Base-by-base conservation (phyloP, 2,329 filamentous ascomycete species). In the Apiospora marii region DNA sequence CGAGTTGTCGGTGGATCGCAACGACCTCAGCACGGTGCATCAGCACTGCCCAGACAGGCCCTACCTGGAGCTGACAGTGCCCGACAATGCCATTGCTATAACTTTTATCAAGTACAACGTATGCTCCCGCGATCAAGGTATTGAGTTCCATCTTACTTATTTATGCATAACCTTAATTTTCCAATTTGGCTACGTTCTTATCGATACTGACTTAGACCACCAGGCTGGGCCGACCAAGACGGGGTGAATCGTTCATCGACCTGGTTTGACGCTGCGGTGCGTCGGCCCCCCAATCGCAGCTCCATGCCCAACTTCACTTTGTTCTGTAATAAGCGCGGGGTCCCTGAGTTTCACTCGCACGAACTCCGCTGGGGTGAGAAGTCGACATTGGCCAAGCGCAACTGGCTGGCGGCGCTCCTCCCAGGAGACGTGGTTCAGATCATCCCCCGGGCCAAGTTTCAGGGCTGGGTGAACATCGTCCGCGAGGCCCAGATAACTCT, bases 101-200 rank as follows among this genome's bases (percentile, higher is more conserved):
- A 70, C 27, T 1, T 58, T 19, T 46, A 37, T 70, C 24, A 24
- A 70, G 10, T 70, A 37, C 68, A 14, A 16, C 5, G 46, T 70
- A 48, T 70, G 5, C n/a, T 70, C 68, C 13, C 68, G 68, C 1
- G 68, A 70, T 41, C 68, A 70, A 70, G 68, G 68, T 70, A 70
- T 46, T 69, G 37, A 22, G 4, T 22, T 5, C 46, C 37, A 41
- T 41, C 7, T 41, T 8, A 1, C 37, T 3, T 41, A 2, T 41
- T 41, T 10, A 41, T 41, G 37, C 37, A 41, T 41, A 41, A 41
- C 8, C 37, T 37, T 37, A 7, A 10, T 4, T 37, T 10, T 37
- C 5, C 37, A 37, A 10, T 10, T 37, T 6, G 37, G 37, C 37
- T 37, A 37, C 27, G 27, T 30, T 2, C 27, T 30, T 37, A 37